Evolutionary conservation across 352 stramenopile genomes (phyloP).

Genomic region (Phytopythium boreale): DNA sequence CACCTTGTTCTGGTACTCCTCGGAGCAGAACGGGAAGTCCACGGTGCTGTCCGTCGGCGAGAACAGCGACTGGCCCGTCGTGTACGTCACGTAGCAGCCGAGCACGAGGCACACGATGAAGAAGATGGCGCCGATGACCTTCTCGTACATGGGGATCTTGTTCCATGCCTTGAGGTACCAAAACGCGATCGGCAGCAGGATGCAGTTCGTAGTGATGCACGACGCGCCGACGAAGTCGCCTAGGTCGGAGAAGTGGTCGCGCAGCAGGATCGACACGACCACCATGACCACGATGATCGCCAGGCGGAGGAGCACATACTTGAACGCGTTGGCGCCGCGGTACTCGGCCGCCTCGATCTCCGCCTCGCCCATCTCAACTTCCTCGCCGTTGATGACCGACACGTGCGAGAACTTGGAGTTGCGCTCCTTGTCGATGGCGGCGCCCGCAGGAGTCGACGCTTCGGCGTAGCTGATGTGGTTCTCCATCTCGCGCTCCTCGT

Average conservation of each 20-base stretch:
- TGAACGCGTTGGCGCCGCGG: neutral
- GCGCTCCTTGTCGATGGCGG: neutral
- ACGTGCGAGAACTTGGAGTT: neutral
- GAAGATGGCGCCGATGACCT: slow-evolving; percentile 27
- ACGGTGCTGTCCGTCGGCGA: slow-evolving; percentile 16
- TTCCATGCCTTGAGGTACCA: slow-evolving; percentile 6
- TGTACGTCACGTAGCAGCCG: slow-evolving; percentile 27
- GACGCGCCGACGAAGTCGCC: slow-evolving; percentile 38
- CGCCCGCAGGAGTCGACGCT: neutral
- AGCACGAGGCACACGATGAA: slow-evolving; percentile 13
- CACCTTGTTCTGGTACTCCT: slow-evolving; percentile 21
- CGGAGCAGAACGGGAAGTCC: slow-evolving; percentile 27
- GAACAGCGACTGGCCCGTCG: slow-evolving; percentile 28
- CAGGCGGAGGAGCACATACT: no score
- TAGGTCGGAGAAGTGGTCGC: slow-evolving; percentile 32
- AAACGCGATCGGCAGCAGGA: slow-evolving; percentile 35
- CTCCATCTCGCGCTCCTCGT: no score
- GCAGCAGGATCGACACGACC: slow-evolving; percentile 19
- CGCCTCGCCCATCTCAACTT: no score
- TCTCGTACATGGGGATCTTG: slow-evolving; percentile 16
- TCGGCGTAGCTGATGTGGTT: neutral
- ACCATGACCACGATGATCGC: slow-evolving; percentile 13
- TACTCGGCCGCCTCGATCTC: neutral
- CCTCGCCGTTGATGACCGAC: no score
- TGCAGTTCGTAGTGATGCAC: slow-evolving; percentile 30